A percentile compares a stretch with the other conserved stretches of the same genome.
phyloP scores from a whole-genome alignment of 2,329 filamentous ascomycete species.

The Penicillium sumatraense region DNA sequence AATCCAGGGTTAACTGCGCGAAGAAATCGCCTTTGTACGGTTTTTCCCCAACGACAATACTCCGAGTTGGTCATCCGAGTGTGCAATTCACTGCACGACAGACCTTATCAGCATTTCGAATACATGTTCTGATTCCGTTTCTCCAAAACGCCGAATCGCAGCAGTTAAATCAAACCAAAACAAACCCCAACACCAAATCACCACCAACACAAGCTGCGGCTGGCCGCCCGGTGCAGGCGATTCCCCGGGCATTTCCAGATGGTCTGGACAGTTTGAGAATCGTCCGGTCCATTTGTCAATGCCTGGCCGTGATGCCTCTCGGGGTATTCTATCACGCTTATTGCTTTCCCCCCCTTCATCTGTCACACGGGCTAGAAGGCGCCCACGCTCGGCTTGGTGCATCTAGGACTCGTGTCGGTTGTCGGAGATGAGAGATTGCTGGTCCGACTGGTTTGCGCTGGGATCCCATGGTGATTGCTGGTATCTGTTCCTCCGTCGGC shows the following conservation, averaged over 20 bases:
- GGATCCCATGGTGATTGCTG: background rate
- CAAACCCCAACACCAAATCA: background rate
- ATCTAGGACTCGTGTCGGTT: background rate
- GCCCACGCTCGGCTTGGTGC: slow-evolving; percentile 1
- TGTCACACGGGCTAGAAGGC: background rate
- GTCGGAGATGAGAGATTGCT: slow-evolving; percentile 1
- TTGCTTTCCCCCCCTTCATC: background rate
- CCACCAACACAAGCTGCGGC: background rate
- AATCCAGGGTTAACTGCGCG: background rate
- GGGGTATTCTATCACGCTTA: background rate
- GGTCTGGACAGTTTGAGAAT: background rate
- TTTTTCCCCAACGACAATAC: background rate
- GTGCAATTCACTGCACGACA: background rate
- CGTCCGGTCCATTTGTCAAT: background rate
- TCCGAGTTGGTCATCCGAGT: background rate
- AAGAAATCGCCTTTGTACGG: background rate
- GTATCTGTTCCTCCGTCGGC: background rate
- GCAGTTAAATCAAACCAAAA: background rate
- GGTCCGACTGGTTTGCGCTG: slow-evolving; percentile 1
- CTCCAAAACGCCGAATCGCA: background rate
- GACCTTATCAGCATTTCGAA: background rate
- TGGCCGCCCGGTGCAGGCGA: background rate
- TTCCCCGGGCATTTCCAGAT: background rate
- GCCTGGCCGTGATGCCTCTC: background rate
- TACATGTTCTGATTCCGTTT: background rate